Conservation (phyloP, 352 stramenopile species). For the Pythium apleroticum region DNA sequence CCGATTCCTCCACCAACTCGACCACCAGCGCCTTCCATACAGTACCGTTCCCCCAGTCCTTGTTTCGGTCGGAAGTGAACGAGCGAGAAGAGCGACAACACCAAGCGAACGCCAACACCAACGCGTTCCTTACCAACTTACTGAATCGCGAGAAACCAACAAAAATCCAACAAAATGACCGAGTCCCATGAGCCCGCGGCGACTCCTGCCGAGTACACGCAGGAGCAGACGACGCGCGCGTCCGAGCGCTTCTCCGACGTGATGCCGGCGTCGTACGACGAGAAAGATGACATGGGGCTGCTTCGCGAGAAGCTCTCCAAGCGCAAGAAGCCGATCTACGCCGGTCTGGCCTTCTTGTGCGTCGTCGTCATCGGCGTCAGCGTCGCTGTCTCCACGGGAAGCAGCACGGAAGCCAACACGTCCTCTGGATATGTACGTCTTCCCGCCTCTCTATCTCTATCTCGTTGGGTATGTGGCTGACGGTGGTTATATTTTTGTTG, state of each 20-base stretch:
- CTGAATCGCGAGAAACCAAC: background rate
- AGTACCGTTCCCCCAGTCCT: conserved; percentile 6
- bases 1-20: background rate
- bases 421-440: conserved; percentile 6
- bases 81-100: conserved; percentile 5
- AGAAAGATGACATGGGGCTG: conserved; percentile 50
- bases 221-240: conserved; percentile 43
- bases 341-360: conserved; percentile 45
- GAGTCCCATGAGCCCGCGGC: conserved; percentile 3
- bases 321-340: conserved; percentile 61
- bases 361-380: conserved; percentile 47
- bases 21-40: background rate
- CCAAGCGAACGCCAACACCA: conserved; percentile 13
- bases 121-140: conserved; percentile 14
- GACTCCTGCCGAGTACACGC: conserved; percentile 31
- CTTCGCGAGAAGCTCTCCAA: conserved; percentile 40
- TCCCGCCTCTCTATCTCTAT: no score
- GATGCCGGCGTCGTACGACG: conserved; percentile 41
- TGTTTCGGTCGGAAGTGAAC: conserved; percentile 20
- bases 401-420: background rate
- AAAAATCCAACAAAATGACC: conserved; percentile 10
- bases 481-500: background rate
- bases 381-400: conserved; percentile 25
- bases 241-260: conserved; percentile 29
- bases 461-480: background rate